Conservation (phyloP, 352 stramenopile genomes). For the Globisporangium emineosum region DNA sequence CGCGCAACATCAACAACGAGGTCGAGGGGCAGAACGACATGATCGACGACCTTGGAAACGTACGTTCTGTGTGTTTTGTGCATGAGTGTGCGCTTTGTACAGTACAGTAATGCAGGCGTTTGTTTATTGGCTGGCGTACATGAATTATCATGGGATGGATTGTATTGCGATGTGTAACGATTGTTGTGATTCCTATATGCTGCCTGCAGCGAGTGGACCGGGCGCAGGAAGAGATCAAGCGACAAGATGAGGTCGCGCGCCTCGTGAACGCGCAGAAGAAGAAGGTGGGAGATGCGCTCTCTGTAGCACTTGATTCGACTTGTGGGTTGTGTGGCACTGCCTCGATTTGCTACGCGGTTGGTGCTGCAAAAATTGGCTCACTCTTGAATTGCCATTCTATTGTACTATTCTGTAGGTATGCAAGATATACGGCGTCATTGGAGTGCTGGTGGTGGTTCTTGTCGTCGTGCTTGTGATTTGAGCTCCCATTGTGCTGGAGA, state of each 20-base stretch:
- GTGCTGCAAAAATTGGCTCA: neutral
- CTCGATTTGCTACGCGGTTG: neutral
- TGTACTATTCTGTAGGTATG: conserved; percentile 34
- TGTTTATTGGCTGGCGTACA: neutral
- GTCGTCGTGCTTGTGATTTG: conserved; percentile 48
- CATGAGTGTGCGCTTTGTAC: neutral
- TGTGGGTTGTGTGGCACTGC: neutral
- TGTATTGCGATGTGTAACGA: conserved; percentile 3
- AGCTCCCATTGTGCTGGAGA: too few species aligned
- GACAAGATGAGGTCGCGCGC: conserved; percentile 53
- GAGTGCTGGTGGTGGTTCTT: conserved; percentile 55
- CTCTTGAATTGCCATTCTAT: neutral
- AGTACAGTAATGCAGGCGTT: neutral
- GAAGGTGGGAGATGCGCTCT: conserved; percentile 36
- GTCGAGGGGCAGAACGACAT: conserved; percentile 79
- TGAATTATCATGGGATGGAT: neutral
- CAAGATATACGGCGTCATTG: conserved; percentile 74
- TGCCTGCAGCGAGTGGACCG: conserved; percentile 55
- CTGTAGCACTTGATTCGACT: neutral
- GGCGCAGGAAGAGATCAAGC: conserved; percentile 56
- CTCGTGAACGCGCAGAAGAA: conserved; percentile 71
- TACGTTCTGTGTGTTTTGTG: conserved; percentile 26
- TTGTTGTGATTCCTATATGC: neutral
- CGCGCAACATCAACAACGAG: conserved; percentile 79
- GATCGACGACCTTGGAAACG: conserved; percentile 73